phyloP scores from a whole-genome alignment of 805 yeast genomes.

The Trichomonascus vanleenenianus region DNA sequence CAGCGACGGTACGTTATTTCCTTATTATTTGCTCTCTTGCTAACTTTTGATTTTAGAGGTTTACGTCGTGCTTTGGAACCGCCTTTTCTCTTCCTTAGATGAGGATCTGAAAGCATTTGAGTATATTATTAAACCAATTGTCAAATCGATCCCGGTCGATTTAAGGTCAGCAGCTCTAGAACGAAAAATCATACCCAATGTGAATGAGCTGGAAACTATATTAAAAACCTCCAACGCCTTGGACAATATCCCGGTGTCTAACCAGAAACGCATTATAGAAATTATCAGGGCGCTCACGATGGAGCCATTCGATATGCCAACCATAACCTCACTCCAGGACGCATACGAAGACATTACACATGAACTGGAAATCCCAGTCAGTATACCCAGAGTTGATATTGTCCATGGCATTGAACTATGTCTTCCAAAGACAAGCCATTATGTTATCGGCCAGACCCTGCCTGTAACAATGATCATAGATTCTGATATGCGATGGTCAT shows the following conservation, averaged over 20 bases:
- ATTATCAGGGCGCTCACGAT: slow-evolving; percentile 7
- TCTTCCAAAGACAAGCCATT: slow-evolving; percentile 33
- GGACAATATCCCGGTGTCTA: slow-evolving; percentile 3
- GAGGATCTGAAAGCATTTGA: slow-evolving; percentile 8
- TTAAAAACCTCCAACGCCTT: slow-evolving; percentile 6
- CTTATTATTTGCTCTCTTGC: not conserved
- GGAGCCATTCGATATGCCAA: no score
- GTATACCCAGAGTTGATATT: slow-evolving; percentile 52
- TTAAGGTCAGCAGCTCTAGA: slow-evolving; percentile 6
- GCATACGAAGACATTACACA: slow-evolving; percentile 11
- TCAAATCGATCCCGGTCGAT: slow-evolving; percentile 10
- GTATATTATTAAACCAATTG: slow-evolving; percentile 9
- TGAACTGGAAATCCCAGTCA: slow-evolving; percentile 45
- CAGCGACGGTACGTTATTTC: slow-evolving; percentile 16
- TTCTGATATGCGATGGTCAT: slow-evolving; percentile 41
- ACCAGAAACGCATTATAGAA: slow-evolving; percentile 2
- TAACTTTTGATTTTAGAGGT: not conserved
- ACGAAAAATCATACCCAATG: not conserved
- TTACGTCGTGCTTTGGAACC: no score
- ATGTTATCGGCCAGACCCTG: slow-evolving; percentile 60
- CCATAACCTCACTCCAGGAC: not conserved
- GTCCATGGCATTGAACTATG: slow-evolving; percentile 50
- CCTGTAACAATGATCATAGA: slow-evolving; percentile 35
- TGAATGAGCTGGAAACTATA: not conserved
- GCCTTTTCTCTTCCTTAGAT: not conserved